Base-by-base conservation (phyloP, 441 rosid species). In the Omphalea diandra region DNA sequence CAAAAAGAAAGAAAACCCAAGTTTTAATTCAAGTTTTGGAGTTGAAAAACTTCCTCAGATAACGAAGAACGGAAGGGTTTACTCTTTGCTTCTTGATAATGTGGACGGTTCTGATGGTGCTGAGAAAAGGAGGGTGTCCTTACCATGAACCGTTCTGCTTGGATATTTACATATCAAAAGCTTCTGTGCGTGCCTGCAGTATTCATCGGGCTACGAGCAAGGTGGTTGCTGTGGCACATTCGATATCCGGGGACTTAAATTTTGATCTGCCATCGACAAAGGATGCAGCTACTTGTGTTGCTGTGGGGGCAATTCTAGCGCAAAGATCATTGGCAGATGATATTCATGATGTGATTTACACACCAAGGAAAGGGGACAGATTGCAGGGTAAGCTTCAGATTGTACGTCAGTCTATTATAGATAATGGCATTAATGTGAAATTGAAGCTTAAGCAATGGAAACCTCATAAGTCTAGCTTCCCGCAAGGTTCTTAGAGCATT, bases 141-240 rank as follows among this genome's bases (percentile, higher is more conserved):
- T 91, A 78, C 82, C 97, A 91, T 59, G 83, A 91, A 71, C 98
- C 97, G 0, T 91, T 94, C 67, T 94, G 93, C 80, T 80, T 94
- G 55, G 97, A 94, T 73, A 87, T 91, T 12, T 90, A 70, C 79
- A 81, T 87, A 77, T 90, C 96, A 0, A 91, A 90, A 44, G 94
- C 90, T 29, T 94, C 98, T 0, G 87, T 88, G n/a, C 85, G 97
- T 27, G 97, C 96, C 24, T 94, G 93, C 63, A 80, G 91, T 62
- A 61, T 92, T 70, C 98, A 91, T 70, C 75, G 97, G 61, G 94
- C 80, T n/a, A 90, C 93, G 7, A 88, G 97, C 79, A 91, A 87
- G 50, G 98, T 94, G 46, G 97, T 91, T 12, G 86, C 83, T 31
- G 91, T 88, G 70, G 96, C 93, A 36, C 97, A 94, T 86, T 94